Conservation (phyloP, 192 early-diverging fungal genomes). For the Funneliformis geosporum region DNA sequence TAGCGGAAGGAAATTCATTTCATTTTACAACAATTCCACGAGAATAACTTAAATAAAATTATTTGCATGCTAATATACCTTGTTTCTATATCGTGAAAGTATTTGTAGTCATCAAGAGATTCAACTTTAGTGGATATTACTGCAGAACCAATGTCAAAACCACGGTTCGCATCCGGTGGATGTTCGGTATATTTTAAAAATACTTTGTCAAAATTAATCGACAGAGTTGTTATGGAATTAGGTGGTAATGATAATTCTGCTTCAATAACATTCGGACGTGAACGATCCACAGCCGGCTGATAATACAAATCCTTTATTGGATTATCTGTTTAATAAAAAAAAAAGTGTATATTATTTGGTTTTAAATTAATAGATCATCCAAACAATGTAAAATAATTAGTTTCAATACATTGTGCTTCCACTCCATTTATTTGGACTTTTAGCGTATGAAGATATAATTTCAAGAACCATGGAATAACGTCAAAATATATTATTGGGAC, state of each 20-base stretch:
- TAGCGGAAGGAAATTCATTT: too few species aligned
- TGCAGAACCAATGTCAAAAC: conserved; percentile 86
- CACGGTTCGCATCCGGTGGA: conserved; percentile 93
- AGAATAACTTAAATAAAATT: background rate
- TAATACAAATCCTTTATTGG: conserved; percentile 61
- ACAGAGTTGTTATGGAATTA: conserved; percentile 64
- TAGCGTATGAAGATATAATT: conserved; percentile 90
- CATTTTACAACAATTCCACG: background rate
- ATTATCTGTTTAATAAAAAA: conserved; percentile 34
- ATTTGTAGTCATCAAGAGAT: background rate
- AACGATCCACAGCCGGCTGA: conserved; percentile 81
- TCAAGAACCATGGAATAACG: conserved; percentile 89
- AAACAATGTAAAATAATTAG: background rate
- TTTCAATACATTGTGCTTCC: background rate
- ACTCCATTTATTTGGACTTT: conserved; percentile 46
- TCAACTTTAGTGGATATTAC: conserved; percentile 48
- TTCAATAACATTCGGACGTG: conserved; percentile 81
- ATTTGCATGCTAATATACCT: background rate
- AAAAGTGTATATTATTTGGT: background rate
- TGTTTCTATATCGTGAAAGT: background rate
- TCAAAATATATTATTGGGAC: conserved; percentile 69
- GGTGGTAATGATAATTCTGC: conserved; percentile 67
- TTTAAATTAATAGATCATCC: background rate
- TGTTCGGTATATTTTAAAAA: conserved; percentile 96
- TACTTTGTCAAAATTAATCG: conserved; percentile 86